Evolutionary conservation across 306 rosid species (phyloP), one percentile per base, ranked within the genome.

Genomic region (Acacia acuminata): DNA sequence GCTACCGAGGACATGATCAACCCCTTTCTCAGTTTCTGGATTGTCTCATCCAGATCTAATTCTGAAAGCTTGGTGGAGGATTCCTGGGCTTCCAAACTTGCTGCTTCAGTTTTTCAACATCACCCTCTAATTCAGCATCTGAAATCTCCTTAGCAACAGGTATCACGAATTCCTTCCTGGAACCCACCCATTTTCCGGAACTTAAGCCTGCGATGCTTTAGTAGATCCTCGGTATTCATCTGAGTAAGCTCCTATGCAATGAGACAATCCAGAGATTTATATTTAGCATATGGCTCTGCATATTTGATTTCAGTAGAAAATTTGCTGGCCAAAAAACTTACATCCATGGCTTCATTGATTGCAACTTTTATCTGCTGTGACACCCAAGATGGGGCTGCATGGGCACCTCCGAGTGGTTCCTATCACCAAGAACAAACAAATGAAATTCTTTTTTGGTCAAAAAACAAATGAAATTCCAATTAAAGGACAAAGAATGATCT

Each of bases 351-450:
- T 78, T 89, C 86, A 76, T 90, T 89, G 87, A 96, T 90, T 44
- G 96, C 94, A 71, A 11, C 48, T 81, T 92, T 96, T 47, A 96
- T 94, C 87, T 92, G 97, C 77, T 92, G 89, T 36, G 99, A 96
- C 82, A 92, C 88, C 98, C 97, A 94, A 3, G 82, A 9, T 42
- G 99, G 88, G 88, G 94, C 94, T 12, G 94, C 90, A 88, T 96
- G 99, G 58, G 98, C 99, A 15, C 99, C 99, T 71, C 98, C 98
- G 10, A 92, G 86, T 7, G 99, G 98, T 80, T 96, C 99, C 99
- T 96, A 85, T 88, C 19, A 53, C 81, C 68, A 12, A 27, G 2
- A 79, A 83, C 79, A 73, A 47, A 10, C 61, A 55, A 76, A 78
- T 53, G 65, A 79, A 76, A 75, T 64, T 63, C n/a, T n/a, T n/a